phyloP scores from a whole-genome alignment of 345 rosid species.

The Eucalyptus caleyi region DNA sequence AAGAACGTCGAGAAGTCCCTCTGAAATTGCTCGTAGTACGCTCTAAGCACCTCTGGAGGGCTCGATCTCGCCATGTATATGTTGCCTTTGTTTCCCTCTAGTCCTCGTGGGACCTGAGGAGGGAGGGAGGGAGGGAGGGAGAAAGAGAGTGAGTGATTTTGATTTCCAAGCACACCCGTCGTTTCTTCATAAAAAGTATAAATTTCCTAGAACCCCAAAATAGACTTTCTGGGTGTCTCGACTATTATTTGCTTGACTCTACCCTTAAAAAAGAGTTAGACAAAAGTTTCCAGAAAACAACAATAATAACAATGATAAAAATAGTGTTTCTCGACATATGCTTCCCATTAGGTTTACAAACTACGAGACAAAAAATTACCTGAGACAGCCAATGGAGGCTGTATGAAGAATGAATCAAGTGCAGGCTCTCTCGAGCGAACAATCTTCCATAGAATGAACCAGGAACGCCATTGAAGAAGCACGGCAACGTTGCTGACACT shows the following conservation, averaged over 20 bases:
- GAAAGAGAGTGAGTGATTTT: not conserved
- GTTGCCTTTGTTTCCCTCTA: conserved; percentile 27
- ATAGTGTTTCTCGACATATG: too few species aligned
- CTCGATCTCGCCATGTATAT: conserved; percentile 30
- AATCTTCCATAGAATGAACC: conserved; percentile 44
- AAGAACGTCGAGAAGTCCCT: conserved; percentile 23
- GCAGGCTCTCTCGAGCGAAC: conserved; percentile 12
- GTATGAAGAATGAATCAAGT: conserved; percentile 35
- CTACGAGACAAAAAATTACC: not conserved
- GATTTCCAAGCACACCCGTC: not conserved
- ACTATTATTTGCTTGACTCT: too few species aligned
- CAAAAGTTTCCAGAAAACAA: too few species aligned
- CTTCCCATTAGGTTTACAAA: too few species aligned
- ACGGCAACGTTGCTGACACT: not conserved
- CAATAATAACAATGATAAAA: too few species aligned
- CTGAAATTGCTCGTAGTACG: conserved; percentile 32
- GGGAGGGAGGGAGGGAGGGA: not conserved
- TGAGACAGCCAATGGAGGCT: conserved; percentile 44
- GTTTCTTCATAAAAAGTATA: not conserved
- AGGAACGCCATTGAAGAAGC: conserved; percentile 18
- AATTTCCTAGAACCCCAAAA: not conserved
- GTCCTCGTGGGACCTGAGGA: conserved; percentile 26
- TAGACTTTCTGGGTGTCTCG: not conserved
- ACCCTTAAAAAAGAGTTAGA: too few species aligned
- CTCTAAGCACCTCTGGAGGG: conserved; percentile 14